Evolutionary conservation across 2,329 filamentous ascomycete species (phyloP), one percentile per base, ranked within the genome.

Genomic region (Aspergillus sp.): DNA sequence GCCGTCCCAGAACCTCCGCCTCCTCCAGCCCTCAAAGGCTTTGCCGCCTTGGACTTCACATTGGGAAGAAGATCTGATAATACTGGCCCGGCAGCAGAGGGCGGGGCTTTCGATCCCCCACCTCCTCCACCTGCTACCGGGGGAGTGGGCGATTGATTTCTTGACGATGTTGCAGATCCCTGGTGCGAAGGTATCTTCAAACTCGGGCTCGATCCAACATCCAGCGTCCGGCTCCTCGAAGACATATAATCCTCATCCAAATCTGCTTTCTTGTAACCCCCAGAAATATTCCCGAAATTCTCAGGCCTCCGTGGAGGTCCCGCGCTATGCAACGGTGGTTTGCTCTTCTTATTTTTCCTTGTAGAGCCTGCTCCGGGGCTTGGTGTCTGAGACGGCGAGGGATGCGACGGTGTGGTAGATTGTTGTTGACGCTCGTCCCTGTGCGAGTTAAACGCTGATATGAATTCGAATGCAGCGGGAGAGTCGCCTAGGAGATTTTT

Each of bases 401-500:
- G 46, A 35, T 19, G 48, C 14, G 35, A 19, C 19, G 14, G 4
- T 14, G 11, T 43, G 24, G 19, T 27, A 40, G 33, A n/a, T 40
- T 27, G 31, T 21, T n/a, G 17, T 17, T 50, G 53, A 14, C 37
- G 33, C 8, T 62, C 46, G 27, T 69, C 74, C 59, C 84, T 78
- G 55, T 84, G 85, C 3, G 87, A 84, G 71, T 96, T 98, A 76
- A 90, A 90, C 11, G 83, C 84, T 21, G 86, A 81, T 59, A 90
- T 90, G 69, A 90, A 90, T 65, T 90, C 87, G 52, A 90, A 74
- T 2, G 85, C 83, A 66, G 89, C 86, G 1, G 92, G 85, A 6
- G 90, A 92, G 72, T 96, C 91, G 50, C 93, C 95, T 0, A 99
- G 84, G 53, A 99, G 80, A 69, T 95, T 91, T 73, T 87, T 89